A percentile compares a stretch with the other conserved stretches of the same genome.
Conservation (phyloP, 257 asterid species). For the Lantana camara region DNA sequence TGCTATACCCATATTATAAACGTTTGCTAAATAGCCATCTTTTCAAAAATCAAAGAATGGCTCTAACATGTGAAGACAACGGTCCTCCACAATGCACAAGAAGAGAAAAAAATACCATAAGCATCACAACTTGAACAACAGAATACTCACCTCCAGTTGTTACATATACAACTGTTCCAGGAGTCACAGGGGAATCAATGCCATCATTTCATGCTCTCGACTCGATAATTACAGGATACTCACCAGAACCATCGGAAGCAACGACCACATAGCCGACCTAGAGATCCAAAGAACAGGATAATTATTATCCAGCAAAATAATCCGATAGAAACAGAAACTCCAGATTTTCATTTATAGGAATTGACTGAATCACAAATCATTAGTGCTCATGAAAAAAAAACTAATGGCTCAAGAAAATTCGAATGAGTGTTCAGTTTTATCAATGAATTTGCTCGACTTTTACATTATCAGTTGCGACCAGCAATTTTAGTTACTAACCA, state of each 20-base stretch:
- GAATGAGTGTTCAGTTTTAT: too few species aligned
- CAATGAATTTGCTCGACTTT: too few species aligned
- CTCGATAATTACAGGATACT: constrained; percentile 80
- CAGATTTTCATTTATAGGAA: too few species aligned
- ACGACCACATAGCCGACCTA: constrained; percentile 96
- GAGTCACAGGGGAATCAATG: constrained; percentile 61
- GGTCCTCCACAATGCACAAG: neutral
- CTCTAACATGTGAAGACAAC: neutral
- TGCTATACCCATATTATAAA: too few species aligned
- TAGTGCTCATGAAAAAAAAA: constrained; percentile 4
- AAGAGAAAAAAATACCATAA: neutral
- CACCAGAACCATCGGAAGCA: constrained; percentile 94
- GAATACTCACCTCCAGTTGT: constrained; percentile 85
- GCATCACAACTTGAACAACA: constrained; percentile 9
- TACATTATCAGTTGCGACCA: neutral
- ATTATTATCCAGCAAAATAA: constrained; percentile 21
- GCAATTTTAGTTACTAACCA: neutral
- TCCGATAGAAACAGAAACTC: neutral
- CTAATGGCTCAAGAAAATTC: too few species aligned
- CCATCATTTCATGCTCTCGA: constrained; percentile 98
- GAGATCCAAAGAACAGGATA: constrained; percentile 14
- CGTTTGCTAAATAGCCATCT: neutral
- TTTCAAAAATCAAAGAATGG: constrained; percentile 5
- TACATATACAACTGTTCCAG: constrained; percentile 86
- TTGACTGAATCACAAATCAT: neutral